phyloP scores from a whole-genome alignment of 2,329 filamentous ascomycete genomes.

The Penicillium sp. region DNA sequence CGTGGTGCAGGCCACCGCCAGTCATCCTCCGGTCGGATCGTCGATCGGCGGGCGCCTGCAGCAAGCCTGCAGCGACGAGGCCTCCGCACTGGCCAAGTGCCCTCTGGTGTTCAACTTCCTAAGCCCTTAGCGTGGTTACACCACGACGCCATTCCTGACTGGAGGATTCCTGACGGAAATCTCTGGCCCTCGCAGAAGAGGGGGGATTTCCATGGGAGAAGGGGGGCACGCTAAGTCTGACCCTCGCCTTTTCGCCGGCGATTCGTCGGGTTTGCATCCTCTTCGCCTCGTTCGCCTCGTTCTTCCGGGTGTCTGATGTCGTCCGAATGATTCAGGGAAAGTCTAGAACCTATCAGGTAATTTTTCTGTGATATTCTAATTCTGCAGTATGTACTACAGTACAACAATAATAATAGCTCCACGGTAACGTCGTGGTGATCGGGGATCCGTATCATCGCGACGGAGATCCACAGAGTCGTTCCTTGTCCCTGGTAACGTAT shows the following conservation, averaged over 20 bases:
- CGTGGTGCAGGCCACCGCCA: slow-evolving; percentile 27
- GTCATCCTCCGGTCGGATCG: slow-evolving; percentile 30
- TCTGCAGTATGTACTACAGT: background rate
- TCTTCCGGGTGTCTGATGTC: background rate
- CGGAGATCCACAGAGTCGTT: background rate
- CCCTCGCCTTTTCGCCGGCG: background rate
- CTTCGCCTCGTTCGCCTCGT: background rate
- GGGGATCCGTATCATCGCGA: background rate
- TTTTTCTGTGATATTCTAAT: background rate
- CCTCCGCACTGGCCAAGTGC: background rate
- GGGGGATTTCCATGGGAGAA: background rate
- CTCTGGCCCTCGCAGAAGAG: background rate
- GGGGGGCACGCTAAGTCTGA: background rate
- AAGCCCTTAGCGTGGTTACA: slow-evolving; percentile 24
- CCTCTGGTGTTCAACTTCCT: background rate
- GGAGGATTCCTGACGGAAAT: background rate
- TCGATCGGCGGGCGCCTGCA: slow-evolving; percentile 30
- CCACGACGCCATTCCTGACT: slow-evolving; percentile 21
- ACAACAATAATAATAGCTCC: background rate
- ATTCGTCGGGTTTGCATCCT: background rate
- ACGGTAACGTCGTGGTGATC: background rate
- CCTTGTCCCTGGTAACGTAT: background rate
- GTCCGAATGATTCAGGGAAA: background rate
- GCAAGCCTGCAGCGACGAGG: background rate
- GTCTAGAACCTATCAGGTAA: background rate